Evolutionary conservation across 108 stramenopile genomes (phyloP), one percentile per base, ranked within the genome.

Genomic region (Cylindrotheca closterium): DNA sequence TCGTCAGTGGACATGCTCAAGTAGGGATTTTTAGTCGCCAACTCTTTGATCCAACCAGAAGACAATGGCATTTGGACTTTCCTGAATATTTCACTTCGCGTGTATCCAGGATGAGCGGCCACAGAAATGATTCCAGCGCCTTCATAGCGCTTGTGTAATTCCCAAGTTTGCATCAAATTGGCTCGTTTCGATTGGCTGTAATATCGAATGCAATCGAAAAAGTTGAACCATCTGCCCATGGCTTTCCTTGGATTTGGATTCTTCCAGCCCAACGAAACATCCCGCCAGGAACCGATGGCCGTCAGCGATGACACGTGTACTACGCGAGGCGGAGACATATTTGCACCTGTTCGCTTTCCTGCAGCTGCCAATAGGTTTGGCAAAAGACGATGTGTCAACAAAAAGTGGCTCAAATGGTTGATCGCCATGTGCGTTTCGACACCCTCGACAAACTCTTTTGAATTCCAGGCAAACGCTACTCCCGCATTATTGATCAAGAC

Each of bases 401-500:
- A 10, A 12, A 66, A 25, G 30, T 66, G 65, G 30, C 65, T 55
- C 37, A 66, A 47, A 29, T 66, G 51, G 29, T 66, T 66, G 23
- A 66, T 42, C 22, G 25, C 17, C 19, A 66, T 66, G 30, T 66
- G 65, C 10, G 17, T 24, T 27, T 66, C 65, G 7, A 51, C 51
- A 8, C 58, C 58, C 17, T 59, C 26, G 8, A 26, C 4, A 22
- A n/a, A 34, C 5, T 29, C 30, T 3, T 29, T 4, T 4, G n/a
- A 32, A 18, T 45, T 4, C 5, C 19, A 4, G 3, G 42, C 7
- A 24, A n/a, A 8, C 50, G 51, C 22, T 22, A 63, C 4, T n/a
- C 62, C 62, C 25, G 62, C 62, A 51, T 63, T 63, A 21, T 63
- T 63, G 62, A 63, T 63, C 18, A 63, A 50, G 28, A 51, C 50